These are phyloP conservation scores for Lachnellula occidentalis DNA, from an alignment of 2,329 filamentous ascomycete species.

Conservation along the genomic window DNA sequence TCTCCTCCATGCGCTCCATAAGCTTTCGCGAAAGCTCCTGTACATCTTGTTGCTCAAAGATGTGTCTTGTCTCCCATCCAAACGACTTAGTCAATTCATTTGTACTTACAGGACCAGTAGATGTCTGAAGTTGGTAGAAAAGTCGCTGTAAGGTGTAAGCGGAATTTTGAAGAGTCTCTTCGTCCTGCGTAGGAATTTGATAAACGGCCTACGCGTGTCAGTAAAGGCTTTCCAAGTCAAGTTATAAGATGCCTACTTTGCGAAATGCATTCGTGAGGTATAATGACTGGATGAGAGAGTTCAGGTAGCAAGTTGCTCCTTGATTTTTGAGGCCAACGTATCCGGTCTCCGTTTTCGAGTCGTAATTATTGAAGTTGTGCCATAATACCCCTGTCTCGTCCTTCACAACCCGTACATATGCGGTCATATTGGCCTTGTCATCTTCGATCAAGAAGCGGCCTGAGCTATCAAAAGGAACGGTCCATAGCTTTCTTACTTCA, in stretches of 20 bases:
- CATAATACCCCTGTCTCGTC: conserved; percentile 85
- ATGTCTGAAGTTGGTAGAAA: conserved; percentile 93
- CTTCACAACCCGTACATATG: conserved; percentile 75
- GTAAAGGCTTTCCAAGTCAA: background rate
- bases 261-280: conserved; percentile 91
- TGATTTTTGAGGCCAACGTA: conserved; percentile 97
- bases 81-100: conserved; percentile 94
- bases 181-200: conserved; percentile 86
- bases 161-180: conserved; percentile 77
- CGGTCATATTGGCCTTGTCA: conserved; percentile 72
- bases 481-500: conserved; percentile 81
- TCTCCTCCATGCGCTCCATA: conserved; percentile 95
- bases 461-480: conserved; percentile 65
- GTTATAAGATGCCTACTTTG: conserved; percentile 52
- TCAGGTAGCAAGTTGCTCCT: conserved; percentile 85
- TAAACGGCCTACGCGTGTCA: conserved; percentile 69
- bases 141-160: conserved; percentile 90
- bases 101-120: conserved; percentile 75
- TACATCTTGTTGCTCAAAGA: conserved; percentile 98
- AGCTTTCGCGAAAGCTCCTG: conserved; percentile 94
- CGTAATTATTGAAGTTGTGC: conserved; percentile 91
- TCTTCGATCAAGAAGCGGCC: conserved; percentile 70
- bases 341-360: conserved; percentile 98
- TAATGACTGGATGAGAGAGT: conserved; percentile 76
- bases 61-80: conserved; percentile 95